Conservation (phyloP, 2,329 filamentous ascomycete species). For the Calonectria fujianensis region DNA sequence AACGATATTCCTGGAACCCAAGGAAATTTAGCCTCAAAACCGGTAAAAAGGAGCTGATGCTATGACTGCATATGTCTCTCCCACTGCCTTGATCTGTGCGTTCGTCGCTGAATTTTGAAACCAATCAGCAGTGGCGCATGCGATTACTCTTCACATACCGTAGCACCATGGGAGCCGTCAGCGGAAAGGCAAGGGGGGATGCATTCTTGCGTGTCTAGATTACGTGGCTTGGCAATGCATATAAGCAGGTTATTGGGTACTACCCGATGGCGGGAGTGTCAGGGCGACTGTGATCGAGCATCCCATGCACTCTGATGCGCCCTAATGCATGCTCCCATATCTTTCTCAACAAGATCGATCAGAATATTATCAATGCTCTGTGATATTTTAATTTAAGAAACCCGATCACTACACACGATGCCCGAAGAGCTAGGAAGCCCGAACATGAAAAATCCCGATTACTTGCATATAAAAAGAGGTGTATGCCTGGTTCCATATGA, state of each 20-base stretch:
- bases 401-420: not conserved
- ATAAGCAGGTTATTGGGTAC: not conserved
- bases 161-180: not conserved
- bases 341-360: not conserved
- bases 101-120: not conserved
- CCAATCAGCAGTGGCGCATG: not conserved
- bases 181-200: not conserved
- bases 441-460: not conserved
- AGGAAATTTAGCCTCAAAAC: not conserved
- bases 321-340: not conserved
- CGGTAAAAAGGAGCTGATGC: not conserved
- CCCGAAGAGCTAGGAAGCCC: not conserved
- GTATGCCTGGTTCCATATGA: not conserved
- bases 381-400: not conserved
- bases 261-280: not conserved
- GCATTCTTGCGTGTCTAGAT: constrained; percentile 1
- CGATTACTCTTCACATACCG: not conserved
- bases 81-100: not conserved
- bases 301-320: not conserved
- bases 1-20: not conserved
- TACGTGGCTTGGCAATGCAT: not conserved
- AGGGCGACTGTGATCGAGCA: not conserved
- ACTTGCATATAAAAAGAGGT: not conserved
- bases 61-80: not conserved
- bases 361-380: not conserved